A percentile compares a stretch with the other conserved stretches of the same genome.
Evolutionary conservation across 176 grass and related monocot species (phyloP).

Genomic region (Coix lacrymajobi): DNA sequence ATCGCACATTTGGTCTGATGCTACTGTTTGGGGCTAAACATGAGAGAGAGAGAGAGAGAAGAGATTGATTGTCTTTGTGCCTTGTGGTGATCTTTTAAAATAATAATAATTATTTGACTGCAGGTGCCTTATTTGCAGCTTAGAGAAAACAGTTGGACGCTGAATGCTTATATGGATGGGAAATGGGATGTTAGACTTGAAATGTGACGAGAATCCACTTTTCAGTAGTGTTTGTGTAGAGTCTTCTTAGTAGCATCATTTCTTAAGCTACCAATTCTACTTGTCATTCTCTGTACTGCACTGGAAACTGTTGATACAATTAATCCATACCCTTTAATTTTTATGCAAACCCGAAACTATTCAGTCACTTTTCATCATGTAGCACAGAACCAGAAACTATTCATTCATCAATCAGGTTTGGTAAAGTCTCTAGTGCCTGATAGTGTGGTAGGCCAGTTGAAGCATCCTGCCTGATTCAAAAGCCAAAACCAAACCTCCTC

Average conservation of each 20-base stretch:
- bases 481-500: too few relatives aligned
- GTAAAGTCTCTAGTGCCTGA: too few relatives aligned
- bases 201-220: slow-evolving; percentile 37
- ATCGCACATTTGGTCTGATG: background rate
- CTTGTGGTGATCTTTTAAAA: slow-evolving; percentile 21
- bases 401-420: background rate
- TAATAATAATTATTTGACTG: slow-evolving; percentile 30
- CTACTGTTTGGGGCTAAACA: background rate
- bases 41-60: background rate
- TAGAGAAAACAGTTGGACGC: slow-evolving; percentile 87
- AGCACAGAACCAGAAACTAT: background rate
- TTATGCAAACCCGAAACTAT: background rate
- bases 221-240: background rate
- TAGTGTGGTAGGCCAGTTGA: too few relatives aligned
- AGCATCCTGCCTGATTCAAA: too few relatives aligned
- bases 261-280: background rate
- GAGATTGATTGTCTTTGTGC: background rate
- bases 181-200: slow-evolving; percentile 88
- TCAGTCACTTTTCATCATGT: background rate
- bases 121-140: slow-evolving; percentile 91
- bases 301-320: background rate
- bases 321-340: slow-evolving; percentile 18
- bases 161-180: slow-evolving; percentile 72
- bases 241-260: background rate
- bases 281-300: slow-evolving; percentile 1